These are phyloP conservation scores for Dalechampia spathulata DNA, from an alignment of 441 rosid genomes.

Conservation along the genomic window DNA sequence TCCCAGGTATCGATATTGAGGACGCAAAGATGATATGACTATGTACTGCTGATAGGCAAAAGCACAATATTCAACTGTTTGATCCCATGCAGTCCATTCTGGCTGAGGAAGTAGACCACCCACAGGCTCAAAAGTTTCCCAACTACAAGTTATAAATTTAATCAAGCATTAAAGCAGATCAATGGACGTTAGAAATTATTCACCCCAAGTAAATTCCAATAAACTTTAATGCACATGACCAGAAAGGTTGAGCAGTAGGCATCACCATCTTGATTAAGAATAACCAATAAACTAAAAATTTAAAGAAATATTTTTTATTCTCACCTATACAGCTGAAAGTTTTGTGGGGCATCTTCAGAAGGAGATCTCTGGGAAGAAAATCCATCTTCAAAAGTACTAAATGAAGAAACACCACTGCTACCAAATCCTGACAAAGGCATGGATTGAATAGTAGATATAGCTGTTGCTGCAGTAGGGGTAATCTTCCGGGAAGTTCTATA, in stretches of 20 bases:
- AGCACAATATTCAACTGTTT: slow-evolving; percentile 97
- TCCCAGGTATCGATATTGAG: slow-evolving; percentile 93
- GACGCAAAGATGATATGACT: slow-evolving; percentile 90
- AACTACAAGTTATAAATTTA: slow-evolving; percentile 48
- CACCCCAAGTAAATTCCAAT: neutral
- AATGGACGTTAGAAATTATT: neutral
- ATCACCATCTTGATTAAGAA: neutral
- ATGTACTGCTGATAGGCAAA: slow-evolving; percentile 93
- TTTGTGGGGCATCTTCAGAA: slow-evolving; percentile 76
- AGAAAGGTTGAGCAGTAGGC: neutral
- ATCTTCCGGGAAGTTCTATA: slow-evolving; percentile 83
- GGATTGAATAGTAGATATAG: slow-evolving; percentile 90
- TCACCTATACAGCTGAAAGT: slow-evolving; percentile 94
- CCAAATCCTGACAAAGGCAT: slow-evolving; percentile 99
- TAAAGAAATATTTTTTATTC: neutral
- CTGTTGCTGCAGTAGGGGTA: slow-evolving; percentile 85
- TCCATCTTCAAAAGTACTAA: slow-evolving; percentile 75
- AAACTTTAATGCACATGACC: neutral
- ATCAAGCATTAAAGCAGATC: slow-evolving; percentile 4
- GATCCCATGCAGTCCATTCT: slow-evolving; percentile 99
- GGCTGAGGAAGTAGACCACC: slow-evolving; percentile 98
- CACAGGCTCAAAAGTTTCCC: slow-evolving; percentile 97
- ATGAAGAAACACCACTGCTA: slow-evolving; percentile 67
- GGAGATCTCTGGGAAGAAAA: slow-evolving; percentile 61
- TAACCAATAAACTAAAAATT: neutral